Base-by-base conservation (phyloP, 2,329 filamentous ascomycete species). In the Fusarium albidum region DNA sequence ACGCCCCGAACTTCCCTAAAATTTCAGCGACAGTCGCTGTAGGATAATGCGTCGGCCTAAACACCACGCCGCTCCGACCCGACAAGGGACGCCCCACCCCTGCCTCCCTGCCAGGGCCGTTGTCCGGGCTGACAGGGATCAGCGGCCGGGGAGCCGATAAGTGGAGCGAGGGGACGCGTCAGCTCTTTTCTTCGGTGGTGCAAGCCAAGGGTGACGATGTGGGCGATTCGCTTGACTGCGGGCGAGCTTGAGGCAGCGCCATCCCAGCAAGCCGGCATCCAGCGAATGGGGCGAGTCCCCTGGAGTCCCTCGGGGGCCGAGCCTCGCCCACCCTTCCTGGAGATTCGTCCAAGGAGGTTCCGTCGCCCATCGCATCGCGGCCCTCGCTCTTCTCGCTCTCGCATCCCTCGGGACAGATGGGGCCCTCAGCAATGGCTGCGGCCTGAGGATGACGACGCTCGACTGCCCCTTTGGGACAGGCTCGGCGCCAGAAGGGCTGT, bases 391-490 rank as follows among this genome's bases (percentile, higher is more conserved):
- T 21, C 21, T 21, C 21, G 21, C 21, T 21, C 21, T 21, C 21
- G 21, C 21, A 48, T 27, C 21, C 21, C 21, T 21, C 21, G 47
- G 52, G 49, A 52, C 18, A 21, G 31, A 49, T 49, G 39, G 28
- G 25, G 33, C 28, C 14, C 34, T 35, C 35, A 46, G 49, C 14
- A 31, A 31, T 53, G 31, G 27, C 63, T 68, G 65, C 65, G 63
- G 66, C 63, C 63, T 67, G 55, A 60, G 65, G 66, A 68, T 69
- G 68, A 69, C 68, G 68, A 69, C 68, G 68, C 67, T 61, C 53
- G 56, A 53, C 55, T 62, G 44, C 65, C 63, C 49, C 33, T 66
- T 68, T 64, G 45, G 59, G 64, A 48, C 54, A 56, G 33, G 43
- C 29, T 58, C 37, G 37, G 47, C 51, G 35, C 53, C 58, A 52